Conservation (phyloP, 2,329 filamentous ascomycete species). For the Cercospora sp. region DNA sequence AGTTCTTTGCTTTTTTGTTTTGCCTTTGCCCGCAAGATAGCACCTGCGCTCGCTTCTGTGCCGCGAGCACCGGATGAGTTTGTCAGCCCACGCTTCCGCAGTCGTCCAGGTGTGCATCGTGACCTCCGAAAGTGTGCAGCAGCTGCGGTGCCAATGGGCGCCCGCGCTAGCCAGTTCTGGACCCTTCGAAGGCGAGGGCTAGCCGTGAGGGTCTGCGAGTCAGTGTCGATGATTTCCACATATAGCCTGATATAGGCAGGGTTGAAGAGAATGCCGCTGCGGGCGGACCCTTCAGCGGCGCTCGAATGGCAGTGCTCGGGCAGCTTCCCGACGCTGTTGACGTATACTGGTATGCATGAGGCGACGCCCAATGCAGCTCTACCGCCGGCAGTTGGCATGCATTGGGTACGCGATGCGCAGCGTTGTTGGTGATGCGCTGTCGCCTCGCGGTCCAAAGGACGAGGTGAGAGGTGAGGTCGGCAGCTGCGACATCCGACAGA, state of each 20-base stretch:
- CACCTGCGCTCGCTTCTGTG: not conserved
- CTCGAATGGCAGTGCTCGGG: slow-evolving; percentile 12
- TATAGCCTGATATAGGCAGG: slow-evolving; percentile 20
- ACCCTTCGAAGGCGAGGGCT: slow-evolving; percentile 11
- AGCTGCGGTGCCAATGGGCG: not conserved
- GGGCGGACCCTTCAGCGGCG: slow-evolving; percentile 12
- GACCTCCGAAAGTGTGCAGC: slow-evolving; percentile 6
- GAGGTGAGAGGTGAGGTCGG: slow-evolving; percentile 14
- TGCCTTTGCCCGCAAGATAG: not conserved
- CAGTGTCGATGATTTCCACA: slow-evolving; percentile 23
- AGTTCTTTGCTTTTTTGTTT: not conserved
- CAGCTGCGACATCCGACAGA: not conserved
- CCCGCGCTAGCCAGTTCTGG: slow-evolving; percentile 11
- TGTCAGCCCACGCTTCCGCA: slow-evolving; percentile 1
- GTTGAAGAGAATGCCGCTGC: slow-evolving; percentile 9
- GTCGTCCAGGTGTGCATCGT: not conserved
- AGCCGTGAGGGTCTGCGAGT: slow-evolving; percentile 6
- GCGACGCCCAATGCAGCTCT: slow-evolving; percentile 7
- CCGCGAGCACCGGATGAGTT: not conserved
- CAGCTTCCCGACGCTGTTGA: slow-evolving; percentile 8
- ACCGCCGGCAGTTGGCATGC: slow-evolving; percentile 9
- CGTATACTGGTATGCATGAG: not conserved
- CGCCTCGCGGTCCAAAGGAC: not conserved
- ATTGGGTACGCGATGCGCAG: not conserved
- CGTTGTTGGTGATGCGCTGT: not conserved